Percentiles rank a stretch among this genome's conserved stretches.
phyloP scores from a whole-genome alignment of 2,329 filamentous ascomycete species.

The Davidsoniella eucalypti region DNA sequence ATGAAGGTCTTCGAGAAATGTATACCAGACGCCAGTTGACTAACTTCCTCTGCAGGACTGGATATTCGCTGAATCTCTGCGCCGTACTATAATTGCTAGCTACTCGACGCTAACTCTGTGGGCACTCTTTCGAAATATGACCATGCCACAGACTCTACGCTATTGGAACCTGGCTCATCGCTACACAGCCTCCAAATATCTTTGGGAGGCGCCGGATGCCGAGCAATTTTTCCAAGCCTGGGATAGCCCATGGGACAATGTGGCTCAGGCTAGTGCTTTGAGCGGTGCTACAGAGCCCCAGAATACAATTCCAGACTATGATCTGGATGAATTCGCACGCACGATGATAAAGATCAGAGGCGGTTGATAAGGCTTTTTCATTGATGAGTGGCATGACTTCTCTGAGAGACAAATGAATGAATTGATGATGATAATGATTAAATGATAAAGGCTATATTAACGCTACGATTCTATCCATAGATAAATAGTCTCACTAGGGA shows the following conservation, averaged over 20 bases:
- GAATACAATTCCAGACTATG: neutral
- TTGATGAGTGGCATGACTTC: neutral
- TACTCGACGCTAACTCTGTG: neutral
- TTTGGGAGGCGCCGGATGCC: constrained; percentile 8
- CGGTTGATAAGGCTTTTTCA: neutral
- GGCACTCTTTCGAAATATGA: neutral
- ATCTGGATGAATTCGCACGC: constrained; percentile 8
- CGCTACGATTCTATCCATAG: neutral
- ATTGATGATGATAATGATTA: neutral
- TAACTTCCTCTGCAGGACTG: constrained; percentile 1
- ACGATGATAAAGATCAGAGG: neutral
- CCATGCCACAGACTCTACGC: neutral
- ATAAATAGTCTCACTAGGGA: neutral
- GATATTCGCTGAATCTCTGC: constrained; percentile 3
- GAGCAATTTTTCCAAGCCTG: constrained; percentile 6
- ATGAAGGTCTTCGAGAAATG: too few species aligned
- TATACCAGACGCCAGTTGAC: neutral
- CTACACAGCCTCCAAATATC: constrained; percentile 5
- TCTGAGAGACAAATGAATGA: neutral
- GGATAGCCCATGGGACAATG: constrained; percentile 1
- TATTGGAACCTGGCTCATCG: constrained; percentile 2
- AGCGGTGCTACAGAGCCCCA: neutral
- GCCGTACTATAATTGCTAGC: constrained; percentile 3
- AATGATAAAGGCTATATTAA: neutral
- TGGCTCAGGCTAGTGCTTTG: neutral